Evolutionary conservation across 805 yeast species (phyloP).

Genomic region (Cyberlindnera galapagoensis): DNA sequence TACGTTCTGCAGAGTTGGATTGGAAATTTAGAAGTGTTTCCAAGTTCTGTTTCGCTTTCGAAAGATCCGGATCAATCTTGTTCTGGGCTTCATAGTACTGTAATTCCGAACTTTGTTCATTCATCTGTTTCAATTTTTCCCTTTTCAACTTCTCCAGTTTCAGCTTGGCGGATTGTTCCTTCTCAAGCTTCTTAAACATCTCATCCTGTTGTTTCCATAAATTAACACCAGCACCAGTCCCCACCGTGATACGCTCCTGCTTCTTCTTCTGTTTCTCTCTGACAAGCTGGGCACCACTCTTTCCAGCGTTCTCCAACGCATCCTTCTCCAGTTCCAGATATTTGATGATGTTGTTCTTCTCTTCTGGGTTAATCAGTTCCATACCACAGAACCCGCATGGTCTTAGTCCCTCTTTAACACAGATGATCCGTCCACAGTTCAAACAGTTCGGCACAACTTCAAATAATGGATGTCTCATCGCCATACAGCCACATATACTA

Average conservation of each 20-base stretch:
- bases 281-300: not conserved
- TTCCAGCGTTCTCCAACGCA: conserved; percentile 28
- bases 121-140: conserved; percentile 30
- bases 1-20: conserved; percentile 81
- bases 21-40: conserved; percentile 76
- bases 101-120: conserved; percentile 37
- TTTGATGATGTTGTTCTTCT: conserved; percentile 48
- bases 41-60: conserved; percentile 65
- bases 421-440: conserved; percentile 90
- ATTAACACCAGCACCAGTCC: conserved; percentile 58
- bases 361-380: conserved; percentile 57
- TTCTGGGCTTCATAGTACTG: conserved; percentile 35
- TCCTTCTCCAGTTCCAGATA: conserved; percentile 49
- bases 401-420: conserved; percentile 83
- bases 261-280: conserved; percentile 25
- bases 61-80: conserved; percentile 49
- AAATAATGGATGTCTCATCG: conserved; percentile 78
- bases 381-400: conserved; percentile 82
- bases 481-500: conserved; percentile 69
- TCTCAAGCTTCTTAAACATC: conserved; percentile 54
- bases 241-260: conserved; percentile 42
- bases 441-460: conserved; percentile 91
- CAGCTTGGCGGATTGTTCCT: conserved; percentile 31
- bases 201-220: conserved; percentile 64
- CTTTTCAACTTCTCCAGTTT: conserved; percentile 28